A percentile compares a stretch with the other conserved stretches of the same genome.
Evolutionary conservation across 805 yeast genomes (phyloP).

Genomic region (Kodamaea fukazawae): DNA sequence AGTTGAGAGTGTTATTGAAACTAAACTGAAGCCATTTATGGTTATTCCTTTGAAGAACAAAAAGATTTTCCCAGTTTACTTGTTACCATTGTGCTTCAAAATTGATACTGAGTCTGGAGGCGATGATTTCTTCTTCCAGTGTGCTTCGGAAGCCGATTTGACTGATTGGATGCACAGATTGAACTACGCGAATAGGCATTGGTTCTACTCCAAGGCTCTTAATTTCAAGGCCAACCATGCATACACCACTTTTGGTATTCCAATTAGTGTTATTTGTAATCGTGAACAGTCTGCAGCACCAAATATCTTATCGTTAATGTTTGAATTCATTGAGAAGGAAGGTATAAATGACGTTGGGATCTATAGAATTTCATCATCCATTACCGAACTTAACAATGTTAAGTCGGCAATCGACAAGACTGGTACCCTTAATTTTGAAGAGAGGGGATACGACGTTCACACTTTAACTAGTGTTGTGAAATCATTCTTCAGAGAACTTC

Average conservation of each 20-base stretch:
- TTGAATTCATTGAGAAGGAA: slow-evolving; percentile 76
- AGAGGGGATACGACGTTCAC: slow-evolving; percentile 65
- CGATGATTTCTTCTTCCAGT: slow-evolving; percentile 65
- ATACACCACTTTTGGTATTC: slow-evolving; percentile 74
- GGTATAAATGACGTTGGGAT: slow-evolving; percentile 91
- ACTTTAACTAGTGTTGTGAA: slow-evolving; percentile 88
- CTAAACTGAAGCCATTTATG: slow-evolving; percentile 49
- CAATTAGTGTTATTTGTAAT: slow-evolving; percentile 69
- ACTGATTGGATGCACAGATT: slow-evolving; percentile 67
- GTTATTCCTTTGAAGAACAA: slow-evolving; percentile 46
- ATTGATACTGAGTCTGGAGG: slow-evolving; percentile 43
- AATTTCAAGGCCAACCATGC: slow-evolving; percentile 22
- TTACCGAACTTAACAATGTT: slow-evolving; percentile 44
- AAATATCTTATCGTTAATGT: slow-evolving; percentile 57
- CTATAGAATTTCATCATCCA: slow-evolving; percentile 65
- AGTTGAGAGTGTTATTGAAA: slow-evolving; percentile 37
- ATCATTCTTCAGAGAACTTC: slow-evolving; percentile 77
- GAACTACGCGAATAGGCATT: slow-evolving; percentile 49
- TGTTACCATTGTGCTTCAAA: slow-evolving; percentile 48
- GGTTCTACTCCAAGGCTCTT: slow-evolving; percentile 48
- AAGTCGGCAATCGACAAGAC: slow-evolving; percentile 43
- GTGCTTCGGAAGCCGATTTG: slow-evolving; percentile 56
- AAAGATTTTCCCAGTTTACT: slow-evolving; percentile 52
- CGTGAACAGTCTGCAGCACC: slow-evolving; percentile 69
- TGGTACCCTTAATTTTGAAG: slow-evolving; percentile 51